These are phyloP conservation scores for Aureoboletus auriporus DNA, from an alignment of 768 basidiomycete species.

Conservation along the genomic window DNA sequence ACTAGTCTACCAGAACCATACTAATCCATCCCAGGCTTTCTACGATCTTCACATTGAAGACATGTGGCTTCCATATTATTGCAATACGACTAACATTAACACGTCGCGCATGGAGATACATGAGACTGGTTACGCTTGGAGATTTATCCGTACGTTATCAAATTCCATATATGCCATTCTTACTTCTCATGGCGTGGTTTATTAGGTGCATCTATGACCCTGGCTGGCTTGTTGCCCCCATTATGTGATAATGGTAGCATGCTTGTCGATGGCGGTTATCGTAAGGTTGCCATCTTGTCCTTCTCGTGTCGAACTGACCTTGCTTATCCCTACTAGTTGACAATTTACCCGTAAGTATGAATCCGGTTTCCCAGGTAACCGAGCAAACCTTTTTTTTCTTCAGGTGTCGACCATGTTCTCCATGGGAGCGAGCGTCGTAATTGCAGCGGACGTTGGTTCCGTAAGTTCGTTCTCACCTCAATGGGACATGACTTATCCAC, in stretches of 20 bases:
- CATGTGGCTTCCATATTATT: conserved; percentile 99
- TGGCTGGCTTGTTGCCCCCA: conserved; percentile 93
- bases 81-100: conserved; percentile 96
- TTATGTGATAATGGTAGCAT: conserved; percentile 92
- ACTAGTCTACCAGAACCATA: background rate
- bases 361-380: background rate
- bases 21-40: conserved; percentile 56
- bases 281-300: conserved; percentile 41
- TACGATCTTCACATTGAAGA: conserved; percentile 94
- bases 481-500: background rate
- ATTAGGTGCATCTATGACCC: conserved; percentile 91
- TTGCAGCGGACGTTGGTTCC: conserved; percentile 91
- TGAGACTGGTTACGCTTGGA: conserved; percentile 98
- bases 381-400: background rate
- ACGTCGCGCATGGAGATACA: conserved; percentile 97
- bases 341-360: conserved; percentile 71
- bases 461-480: conserved; percentile 41
- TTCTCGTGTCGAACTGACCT: conserved; percentile 8
- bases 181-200: conserved; percentile 4
- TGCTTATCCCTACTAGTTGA: conserved; percentile 51
- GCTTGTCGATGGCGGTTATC: conserved; percentile 86
- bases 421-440: conserved; percentile 85
- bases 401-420: conserved; percentile 89
- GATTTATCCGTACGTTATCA: conserved; percentile 66
- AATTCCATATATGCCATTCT: background rate